Evolutionary conservation across 2,329 filamentous ascomycete species (phyloP).

Genomic region (Gnomoniopsis smithogilvyi): DNA sequence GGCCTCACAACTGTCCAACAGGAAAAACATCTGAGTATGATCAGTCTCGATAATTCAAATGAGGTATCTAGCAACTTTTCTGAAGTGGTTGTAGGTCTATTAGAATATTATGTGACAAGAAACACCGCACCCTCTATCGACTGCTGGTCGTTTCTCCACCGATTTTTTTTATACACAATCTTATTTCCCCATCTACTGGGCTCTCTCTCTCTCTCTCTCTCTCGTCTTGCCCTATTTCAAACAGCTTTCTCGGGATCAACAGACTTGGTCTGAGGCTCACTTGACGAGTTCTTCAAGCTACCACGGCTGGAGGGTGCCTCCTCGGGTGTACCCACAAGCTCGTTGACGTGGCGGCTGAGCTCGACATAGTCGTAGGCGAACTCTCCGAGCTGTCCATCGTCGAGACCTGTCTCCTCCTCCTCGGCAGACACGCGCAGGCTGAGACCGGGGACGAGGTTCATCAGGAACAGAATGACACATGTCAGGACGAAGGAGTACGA

Average conservation of each 20-base stretch:
- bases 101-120: no score
- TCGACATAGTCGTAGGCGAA: slow-evolving; percentile 85
- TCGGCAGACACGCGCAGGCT: slow-evolving; percentile 64
- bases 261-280: background rate
- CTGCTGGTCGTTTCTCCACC: background rate
- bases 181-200: background rate
- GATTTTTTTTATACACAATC: background rate
- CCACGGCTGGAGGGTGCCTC: slow-evolving; percentile 17
- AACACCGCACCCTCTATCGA: no score
- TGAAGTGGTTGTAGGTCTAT: no score
- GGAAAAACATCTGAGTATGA: no score
- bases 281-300: slow-evolving; percentile 19
- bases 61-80: no score
- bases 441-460: slow-evolving; percentile 69
- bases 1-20: no score
- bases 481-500: slow-evolving; percentile 66
- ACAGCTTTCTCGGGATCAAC: slow-evolving; percentile 9
- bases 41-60: no score
- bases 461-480: slow-evolving; percentile 65
- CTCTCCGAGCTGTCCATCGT: slow-evolving; percentile 76
- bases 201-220: background rate
- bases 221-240: background rate
- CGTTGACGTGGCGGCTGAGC: slow-evolving; percentile 60
- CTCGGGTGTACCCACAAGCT: slow-evolving; percentile 20
- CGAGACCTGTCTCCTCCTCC: slow-evolving; percentile 66